These are phyloP conservation scores for Artemisia argyi DNA, from an alignment of 129 eudicot genomes.

Conservation along the genomic window DNA sequence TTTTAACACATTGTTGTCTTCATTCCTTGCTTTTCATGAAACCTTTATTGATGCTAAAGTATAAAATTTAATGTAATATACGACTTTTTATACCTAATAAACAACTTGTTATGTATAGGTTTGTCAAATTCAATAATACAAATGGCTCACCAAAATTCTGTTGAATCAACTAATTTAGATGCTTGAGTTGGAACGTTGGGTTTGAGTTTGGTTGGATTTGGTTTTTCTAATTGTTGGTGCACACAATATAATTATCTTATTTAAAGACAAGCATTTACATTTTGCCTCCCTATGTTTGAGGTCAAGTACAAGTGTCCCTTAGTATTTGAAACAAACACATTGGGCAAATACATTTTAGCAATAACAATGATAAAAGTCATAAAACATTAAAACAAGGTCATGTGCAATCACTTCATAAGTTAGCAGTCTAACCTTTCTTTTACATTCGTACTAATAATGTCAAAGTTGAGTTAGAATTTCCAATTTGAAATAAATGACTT, in stretches of 20 bases:
- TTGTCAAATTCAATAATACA: constrained; percentile 20
- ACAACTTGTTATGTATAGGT: constrained; percentile 11
- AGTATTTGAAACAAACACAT: constrained; percentile 5
- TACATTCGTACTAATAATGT: no score
- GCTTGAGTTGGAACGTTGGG: constrained; percentile 3
- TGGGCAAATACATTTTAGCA: neutral
- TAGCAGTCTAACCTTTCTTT: no score
- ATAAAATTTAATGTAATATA: neutral
- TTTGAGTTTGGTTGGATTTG: constrained; percentile 20
- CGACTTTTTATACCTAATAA: constrained; percentile 14
- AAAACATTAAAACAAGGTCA: neutral
- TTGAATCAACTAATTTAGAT: constrained; percentile 21
- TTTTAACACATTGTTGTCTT: neutral
- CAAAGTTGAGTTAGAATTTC: no score
- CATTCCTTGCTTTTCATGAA: neutral
- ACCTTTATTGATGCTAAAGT: neutral
- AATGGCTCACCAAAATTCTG: constrained; percentile 22
- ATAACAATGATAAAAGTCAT: neutral
- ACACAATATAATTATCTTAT: constrained; percentile 6
- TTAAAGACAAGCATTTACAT: neutral
- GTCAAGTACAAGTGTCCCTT: constrained; percentile 8
- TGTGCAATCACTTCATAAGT: neutral
- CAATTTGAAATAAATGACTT: no score
- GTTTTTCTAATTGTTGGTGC: constrained; percentile 15
- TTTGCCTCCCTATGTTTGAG: constrained; percentile 3